Percentiles rank a stretch among this genome's conserved stretches.
These are phyloP conservation scores for Mortierella alpina DNA, from an alignment of 192 early-diverging fungal species.

Conservation along the genomic window DNA sequence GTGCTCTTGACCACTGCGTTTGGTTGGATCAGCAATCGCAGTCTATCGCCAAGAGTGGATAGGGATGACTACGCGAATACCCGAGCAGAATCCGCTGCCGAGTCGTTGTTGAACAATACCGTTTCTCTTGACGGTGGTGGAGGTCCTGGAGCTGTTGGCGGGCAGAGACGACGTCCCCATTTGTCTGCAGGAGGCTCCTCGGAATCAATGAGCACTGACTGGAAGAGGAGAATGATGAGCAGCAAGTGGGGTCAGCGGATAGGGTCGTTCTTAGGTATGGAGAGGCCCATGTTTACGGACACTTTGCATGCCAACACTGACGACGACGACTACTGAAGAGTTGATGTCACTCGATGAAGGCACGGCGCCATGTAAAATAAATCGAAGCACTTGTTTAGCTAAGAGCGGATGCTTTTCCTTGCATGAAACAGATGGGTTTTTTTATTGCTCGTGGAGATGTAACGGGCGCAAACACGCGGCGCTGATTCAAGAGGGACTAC, in stretches of 20 bases:
- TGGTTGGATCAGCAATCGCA: neutral
- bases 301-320: slow-evolving; percentile 23
- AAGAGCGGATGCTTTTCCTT: too few relatives aligned
- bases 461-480: too few relatives aligned
- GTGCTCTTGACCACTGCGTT: slow-evolving; percentile 24
- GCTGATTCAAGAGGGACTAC: too few relatives aligned
- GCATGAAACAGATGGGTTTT: too few relatives aligned
- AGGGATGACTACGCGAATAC: neutral
- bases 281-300: slow-evolving; percentile 40
- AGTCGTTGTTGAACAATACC: slow-evolving; percentile 20
- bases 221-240: slow-evolving; percentile 33
- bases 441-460: too few relatives aligned
- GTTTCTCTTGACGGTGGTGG: neutral
- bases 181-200: slow-evolving; percentile 19
- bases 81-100: slow-evolving; percentile 3
- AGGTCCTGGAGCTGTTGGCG: neutral
- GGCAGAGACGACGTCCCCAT: slow-evolving; percentile 11
- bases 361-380: too few relatives aligned
- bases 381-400: too few relatives aligned
- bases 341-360: too few relatives aligned
- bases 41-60: neutral
- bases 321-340: slow-evolving; percentile 18
- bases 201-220: slow-evolving; percentile 9
- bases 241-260: slow-evolving; percentile 34
- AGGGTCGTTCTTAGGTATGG: slow-evolving; percentile 27